phyloP scores from a whole-genome alignment of 2,329 filamentous ascomycete species.

The Coniochaeta ligniaria region DNA sequence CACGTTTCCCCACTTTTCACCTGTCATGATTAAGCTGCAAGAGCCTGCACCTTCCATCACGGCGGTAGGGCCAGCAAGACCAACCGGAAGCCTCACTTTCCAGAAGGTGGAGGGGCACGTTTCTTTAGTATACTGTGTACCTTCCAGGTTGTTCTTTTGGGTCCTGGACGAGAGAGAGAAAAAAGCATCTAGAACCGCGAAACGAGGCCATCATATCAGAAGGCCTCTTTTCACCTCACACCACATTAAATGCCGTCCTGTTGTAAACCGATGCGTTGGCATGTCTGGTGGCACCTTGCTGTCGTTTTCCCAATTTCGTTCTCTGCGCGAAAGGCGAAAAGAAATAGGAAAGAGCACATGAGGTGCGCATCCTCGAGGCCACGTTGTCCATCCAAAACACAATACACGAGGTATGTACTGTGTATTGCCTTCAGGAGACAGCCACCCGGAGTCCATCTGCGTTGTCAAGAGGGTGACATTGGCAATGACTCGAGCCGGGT shows the following conservation, averaged over 20 bases:
- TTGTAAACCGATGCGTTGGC: background rate
- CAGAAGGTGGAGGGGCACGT: background rate
- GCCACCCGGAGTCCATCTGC: background rate
- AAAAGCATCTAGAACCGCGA: background rate
- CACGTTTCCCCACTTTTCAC: background rate
- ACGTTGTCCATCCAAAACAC: background rate
- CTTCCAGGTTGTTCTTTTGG: background rate
- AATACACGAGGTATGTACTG: background rate
- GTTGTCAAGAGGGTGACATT: background rate
- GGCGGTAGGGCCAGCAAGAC: background rate
- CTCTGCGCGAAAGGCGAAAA: background rate
- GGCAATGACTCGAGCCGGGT: background rate
- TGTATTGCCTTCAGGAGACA: background rate
- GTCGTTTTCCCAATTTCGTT: background rate
- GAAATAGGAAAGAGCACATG: background rate
- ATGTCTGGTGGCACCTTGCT: background rate
- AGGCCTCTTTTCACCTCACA: background rate
- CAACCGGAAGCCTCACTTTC: background rate
- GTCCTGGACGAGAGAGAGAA: background rate
- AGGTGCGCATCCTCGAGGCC: background rate
- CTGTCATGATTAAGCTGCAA: background rate
- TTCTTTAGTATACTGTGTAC: background rate
- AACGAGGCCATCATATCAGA: background rate
- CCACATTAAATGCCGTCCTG: background rate
- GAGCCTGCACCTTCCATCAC: background rate